Conservation (phyloP, 305 asterid genomes). For the Fraxinus xanthoxyloides region DNA sequence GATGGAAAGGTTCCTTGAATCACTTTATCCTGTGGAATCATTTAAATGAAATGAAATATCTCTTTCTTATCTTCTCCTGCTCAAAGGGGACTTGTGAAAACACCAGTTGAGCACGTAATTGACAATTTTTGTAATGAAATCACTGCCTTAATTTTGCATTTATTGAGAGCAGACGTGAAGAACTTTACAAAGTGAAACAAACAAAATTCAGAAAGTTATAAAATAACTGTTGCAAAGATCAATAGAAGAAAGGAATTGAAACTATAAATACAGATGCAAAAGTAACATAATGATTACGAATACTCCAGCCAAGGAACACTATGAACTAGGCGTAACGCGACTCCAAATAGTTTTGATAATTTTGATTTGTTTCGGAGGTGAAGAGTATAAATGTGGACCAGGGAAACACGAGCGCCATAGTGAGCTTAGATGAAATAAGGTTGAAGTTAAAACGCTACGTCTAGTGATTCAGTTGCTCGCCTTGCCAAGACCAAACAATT, state of each 20-base stretch:
- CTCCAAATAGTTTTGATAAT: neutral
- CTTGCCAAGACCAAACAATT: slow-evolving; percentile 38
- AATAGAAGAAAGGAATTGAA: neutral
- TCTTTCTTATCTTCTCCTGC: neutral
- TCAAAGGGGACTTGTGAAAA: neutral
- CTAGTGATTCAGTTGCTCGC: slow-evolving; percentile 17
- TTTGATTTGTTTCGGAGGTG: neutral
- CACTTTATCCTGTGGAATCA: neutral
- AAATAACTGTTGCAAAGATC: neutral
- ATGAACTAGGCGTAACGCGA: neutral
- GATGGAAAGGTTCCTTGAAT: neutral
- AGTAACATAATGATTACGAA: neutral
- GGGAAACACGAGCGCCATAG: neutral
- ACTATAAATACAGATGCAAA: neutral
- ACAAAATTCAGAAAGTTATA: neutral
- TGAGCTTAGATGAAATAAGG: neutral
- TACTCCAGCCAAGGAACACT: neutral
- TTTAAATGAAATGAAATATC: neutral
- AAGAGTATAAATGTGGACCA: neutral
- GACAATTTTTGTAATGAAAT: neutral
- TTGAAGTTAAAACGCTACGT: neutral
- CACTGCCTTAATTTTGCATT: neutral
- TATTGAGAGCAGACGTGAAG: neutral
- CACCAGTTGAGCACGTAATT: neutral
- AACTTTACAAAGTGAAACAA: neutral